phyloP scores from a whole-genome alignment of 805 yeast species.

The Kuraishia hungarica region DNA sequence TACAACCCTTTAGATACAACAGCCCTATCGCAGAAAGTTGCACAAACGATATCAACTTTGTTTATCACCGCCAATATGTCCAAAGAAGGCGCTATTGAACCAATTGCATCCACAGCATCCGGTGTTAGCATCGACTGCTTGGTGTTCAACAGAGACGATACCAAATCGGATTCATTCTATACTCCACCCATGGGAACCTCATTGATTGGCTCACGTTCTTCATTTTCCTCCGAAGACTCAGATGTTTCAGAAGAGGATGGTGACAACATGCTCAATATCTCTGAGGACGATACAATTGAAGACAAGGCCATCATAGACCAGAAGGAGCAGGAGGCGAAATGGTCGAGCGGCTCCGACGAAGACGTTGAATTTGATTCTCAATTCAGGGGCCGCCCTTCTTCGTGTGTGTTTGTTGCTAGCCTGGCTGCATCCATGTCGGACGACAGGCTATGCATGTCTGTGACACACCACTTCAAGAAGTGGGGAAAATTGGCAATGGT shows the following conservation, averaged over 20 bases:
- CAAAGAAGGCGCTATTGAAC: not conserved
- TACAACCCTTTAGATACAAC: no score
- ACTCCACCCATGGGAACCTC: not conserved
- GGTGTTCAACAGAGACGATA: not conserved
- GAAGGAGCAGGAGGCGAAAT: not conserved
- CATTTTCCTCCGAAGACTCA: not conserved
- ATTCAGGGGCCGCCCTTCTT: conserved; percentile 58
- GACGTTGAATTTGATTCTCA: not conserved
- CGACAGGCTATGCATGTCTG: conserved; percentile 63
- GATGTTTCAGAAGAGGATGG: not conserved
- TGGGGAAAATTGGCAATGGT: conserved; percentile 71
- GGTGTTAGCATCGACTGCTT: not conserved
- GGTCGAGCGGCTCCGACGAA: not conserved
- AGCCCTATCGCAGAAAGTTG: not conserved
- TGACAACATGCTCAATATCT: not conserved
- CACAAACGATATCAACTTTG: not conserved
- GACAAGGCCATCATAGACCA: not conserved
- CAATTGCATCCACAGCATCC: not conserved
- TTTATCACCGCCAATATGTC: not conserved
- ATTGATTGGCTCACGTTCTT: not conserved
- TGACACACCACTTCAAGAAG: conserved; percentile 54
- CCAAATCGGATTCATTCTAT: not conserved
- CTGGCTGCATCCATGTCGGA: conserved; percentile 58
- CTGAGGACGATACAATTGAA: not conserved
- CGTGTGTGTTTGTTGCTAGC: conserved; percentile 89